Conservation (phyloP, 192 early-diverging fungal species). For the Coemansia sp. region DNA sequence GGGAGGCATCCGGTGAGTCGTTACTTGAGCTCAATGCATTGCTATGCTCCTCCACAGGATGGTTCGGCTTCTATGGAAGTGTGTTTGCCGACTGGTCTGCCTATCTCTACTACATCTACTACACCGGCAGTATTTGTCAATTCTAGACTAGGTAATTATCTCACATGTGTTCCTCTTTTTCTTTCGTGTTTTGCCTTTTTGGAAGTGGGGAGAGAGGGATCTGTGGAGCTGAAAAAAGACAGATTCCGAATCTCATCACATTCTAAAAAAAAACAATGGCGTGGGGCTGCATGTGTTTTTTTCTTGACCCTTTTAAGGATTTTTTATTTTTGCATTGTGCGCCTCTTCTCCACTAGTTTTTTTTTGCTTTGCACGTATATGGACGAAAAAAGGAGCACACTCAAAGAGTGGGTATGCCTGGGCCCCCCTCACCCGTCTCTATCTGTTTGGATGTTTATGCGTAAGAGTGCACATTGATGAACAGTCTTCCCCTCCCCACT, state of each 20-base stretch:
- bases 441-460: neutral
- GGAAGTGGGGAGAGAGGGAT: neutral
- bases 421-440: neutral
- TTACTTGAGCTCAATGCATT: conserved; percentile 27
- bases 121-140: conserved; percentile 50
- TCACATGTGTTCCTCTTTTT: neutral
- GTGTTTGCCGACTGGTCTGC: neutral
- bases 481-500: neutral
- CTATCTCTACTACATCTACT: conserved; percentile 37
- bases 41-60: neutral
- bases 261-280: neutral
- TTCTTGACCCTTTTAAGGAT: neutral
- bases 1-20: conserved; percentile 17
- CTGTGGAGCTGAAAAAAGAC: neutral
- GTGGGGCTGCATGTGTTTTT: neutral
- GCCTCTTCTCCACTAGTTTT: neutral
- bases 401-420: neutral
- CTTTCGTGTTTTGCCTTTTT: neutral
- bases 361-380: neutral
- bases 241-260: neutral
- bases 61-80: neutral
- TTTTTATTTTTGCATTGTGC: neutral
- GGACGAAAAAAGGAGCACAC: neutral
- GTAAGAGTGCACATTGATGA: no score
- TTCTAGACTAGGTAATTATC: conserved; percentile 30